phyloP scores from a whole-genome alignment of 306 rosid species.

The Trichosanthes truncata region DNA sequence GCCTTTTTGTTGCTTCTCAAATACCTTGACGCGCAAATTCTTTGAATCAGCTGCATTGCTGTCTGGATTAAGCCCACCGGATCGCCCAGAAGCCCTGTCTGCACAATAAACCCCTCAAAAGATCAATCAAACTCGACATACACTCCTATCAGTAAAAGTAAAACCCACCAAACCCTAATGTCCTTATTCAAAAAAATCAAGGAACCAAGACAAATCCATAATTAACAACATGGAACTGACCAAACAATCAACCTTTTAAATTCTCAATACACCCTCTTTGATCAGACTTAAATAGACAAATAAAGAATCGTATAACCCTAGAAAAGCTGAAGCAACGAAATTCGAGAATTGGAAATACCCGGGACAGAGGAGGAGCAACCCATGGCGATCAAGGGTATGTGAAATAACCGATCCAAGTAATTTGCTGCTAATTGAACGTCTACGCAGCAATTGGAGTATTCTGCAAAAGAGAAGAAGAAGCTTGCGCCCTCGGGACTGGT shows the following conservation, averaged over 20 bases:
- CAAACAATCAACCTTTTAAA: not conserved
- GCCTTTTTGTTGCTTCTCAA: not conserved
- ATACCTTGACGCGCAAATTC: constrained; percentile 87
- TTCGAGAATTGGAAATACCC: constrained; percentile 24
- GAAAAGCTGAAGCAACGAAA: not conserved
- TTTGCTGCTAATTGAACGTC: not conserved
- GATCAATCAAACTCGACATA: constrained; percentile 22
- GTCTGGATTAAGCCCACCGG: constrained; percentile 49
- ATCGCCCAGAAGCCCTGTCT: constrained; percentile 58
- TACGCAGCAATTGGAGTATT: not conserved
- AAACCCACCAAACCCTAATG: constrained; percentile 2
- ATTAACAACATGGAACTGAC: not conserved
- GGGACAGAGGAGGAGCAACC: constrained; percentile 80
- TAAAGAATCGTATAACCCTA: not conserved
- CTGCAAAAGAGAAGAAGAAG: not conserved
- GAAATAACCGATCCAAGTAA: not conserved
- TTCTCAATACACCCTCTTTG: not conserved
- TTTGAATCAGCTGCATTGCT: constrained; percentile 72
- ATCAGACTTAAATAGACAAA: not conserved
- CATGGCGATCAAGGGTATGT: constrained; percentile 20
- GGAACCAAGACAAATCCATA: not conserved
- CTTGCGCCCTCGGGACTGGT: not conserved
- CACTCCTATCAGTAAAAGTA: not conserved
- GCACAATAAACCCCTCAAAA: constrained; percentile 19
- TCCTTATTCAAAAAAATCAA: not conserved